Evolutionary conservation across 148 eudicot genomes (phyloP), one percentile per base, ranked within the genome.

Genomic region (Fagopyrum esculentum): DNA sequence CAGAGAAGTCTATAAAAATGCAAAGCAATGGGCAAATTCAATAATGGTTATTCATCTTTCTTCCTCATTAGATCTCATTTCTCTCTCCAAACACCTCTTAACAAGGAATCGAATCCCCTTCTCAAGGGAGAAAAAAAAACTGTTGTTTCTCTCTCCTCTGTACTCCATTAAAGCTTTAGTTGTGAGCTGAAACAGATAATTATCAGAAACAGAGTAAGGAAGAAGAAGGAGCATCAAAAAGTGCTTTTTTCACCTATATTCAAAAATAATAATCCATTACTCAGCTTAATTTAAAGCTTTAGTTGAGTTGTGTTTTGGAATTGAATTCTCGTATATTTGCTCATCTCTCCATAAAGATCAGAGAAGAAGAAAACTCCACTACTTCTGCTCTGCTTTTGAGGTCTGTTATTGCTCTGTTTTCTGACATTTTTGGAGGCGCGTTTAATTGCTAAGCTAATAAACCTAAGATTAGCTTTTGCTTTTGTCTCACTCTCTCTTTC

Each of bases 21-120:
- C 71, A 66, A 66, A 66, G 71, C 71, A 13, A 40, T 66, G 71
- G 19, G 19, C 40, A 1, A 40, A 35, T 66, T 66, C 71, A 43
- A 35, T 35, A 66, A 66, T 66, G 71, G 46, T 66, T 40, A 40
- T 66, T 49, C 17, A 66, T 35, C 71, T 12, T 43, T 43, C 71
- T 66, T 43, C 71, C 17, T 63, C 10, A 6, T 17, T 17, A 40
- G 13, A 66, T 66, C 71, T 8, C 46, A 40, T 66, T 43, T 6
- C 46, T 40, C 71, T 66, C 71, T 66, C 71, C 71, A 66, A 40
- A 40, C 71, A 30, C 69, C 45, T 63, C 45, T 63, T 6, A 35
- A 35, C 3, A 35, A 66, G 71, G 71, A 66, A 66, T 66, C 71
- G 71, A 66, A 66, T 66, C 70, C 71, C 71, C 71, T 63, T 30